Conservation (phyloP, 495 filamentous ascomycete genomes). For the Penicillium bovifimosum region DNA sequence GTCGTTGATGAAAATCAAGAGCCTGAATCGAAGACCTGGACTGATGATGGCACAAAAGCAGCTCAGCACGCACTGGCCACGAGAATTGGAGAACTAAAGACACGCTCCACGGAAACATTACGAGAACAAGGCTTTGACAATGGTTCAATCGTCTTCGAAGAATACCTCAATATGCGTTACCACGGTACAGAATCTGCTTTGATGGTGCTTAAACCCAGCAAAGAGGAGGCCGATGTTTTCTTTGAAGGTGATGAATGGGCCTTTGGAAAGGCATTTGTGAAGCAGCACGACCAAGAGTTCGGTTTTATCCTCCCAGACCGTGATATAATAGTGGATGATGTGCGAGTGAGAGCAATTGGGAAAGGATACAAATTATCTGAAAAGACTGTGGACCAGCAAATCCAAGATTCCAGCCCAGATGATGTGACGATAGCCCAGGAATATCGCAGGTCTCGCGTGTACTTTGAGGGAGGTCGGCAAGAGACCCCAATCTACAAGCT, state of each 20-base stretch:
- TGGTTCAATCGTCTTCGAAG: slow-evolving; percentile 34
- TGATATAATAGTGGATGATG: slow-evolving; percentile 89
- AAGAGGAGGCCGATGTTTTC: slow-evolving; percentile 13
- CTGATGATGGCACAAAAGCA: not conserved
- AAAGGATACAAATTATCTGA: slow-evolving; percentile 57
- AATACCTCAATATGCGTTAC: slow-evolving; percentile 48
- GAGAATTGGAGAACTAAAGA: slow-evolving; percentile 16
- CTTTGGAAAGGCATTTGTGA: slow-evolving; percentile 76
- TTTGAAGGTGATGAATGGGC: slow-evolving; percentile 47
- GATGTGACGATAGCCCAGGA: slow-evolving; percentile 26
- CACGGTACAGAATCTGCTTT: slow-evolving; percentile 44
- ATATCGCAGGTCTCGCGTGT: slow-evolving; percentile 31
- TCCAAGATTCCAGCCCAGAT: slow-evolving; percentile 56
- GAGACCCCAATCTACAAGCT: slow-evolving; percentile 82
- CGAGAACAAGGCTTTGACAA: slow-evolving; percentile 31
- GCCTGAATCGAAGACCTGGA: slow-evolving; percentile 60
- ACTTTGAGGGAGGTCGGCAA: slow-evolving; percentile 52
- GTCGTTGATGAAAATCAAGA: slow-evolving; percentile 91
- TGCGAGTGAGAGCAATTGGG: slow-evolving; percentile 80
- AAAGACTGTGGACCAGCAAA: slow-evolving; percentile 79
- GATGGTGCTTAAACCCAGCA: slow-evolving; percentile 48
- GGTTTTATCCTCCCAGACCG: slow-evolving; percentile 78
- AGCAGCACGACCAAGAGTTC: slow-evolving; percentile 89
- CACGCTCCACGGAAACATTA: slow-evolving; percentile 12
- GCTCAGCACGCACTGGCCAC: slow-evolving; percentile 13